Conservation (phyloP, 345 rosid genomes). For the Linum trigynum region DNA sequence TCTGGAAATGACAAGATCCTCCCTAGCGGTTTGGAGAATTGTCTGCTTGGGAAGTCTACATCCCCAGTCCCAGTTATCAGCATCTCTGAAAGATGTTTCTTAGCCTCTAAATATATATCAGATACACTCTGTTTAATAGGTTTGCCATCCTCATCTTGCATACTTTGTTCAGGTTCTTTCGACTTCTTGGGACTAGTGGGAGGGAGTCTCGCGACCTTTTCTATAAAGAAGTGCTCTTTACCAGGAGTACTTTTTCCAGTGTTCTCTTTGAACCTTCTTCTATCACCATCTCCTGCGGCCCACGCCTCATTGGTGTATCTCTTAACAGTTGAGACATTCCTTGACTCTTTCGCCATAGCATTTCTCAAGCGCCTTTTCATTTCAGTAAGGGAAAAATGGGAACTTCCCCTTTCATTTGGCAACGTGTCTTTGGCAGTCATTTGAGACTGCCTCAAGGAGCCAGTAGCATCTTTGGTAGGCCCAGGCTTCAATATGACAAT, state of each 20-base stretch:
- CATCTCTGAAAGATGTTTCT: slow-evolving; percentile 86
- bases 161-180: slow-evolving; percentile 26
- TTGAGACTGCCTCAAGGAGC: slow-evolving; percentile 21
- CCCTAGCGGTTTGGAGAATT: slow-evolving; percentile 21
- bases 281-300: slow-evolving; percentile 17
- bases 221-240: slow-evolving; percentile 85
- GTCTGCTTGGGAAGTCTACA: neutral
- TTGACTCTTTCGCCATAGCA: slow-evolving; percentile 72
- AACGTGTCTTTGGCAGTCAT: slow-evolving; percentile 27
- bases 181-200: slow-evolving; percentile 31
- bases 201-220: slow-evolving; percentile 56
- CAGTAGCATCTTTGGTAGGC: slow-evolving; percentile 24
- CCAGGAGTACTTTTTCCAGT: slow-evolving; percentile 43
- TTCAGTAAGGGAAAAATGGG: slow-evolving; percentile 58
- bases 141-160: slow-evolving; percentile 20
- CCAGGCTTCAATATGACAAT: slow-evolving; percentile 85
- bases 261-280: slow-evolving; percentile 34
- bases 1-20: slow-evolving; percentile 80
- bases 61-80: slow-evolving; percentile 19
- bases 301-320: slow-evolving; percentile 16
- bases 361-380: slow-evolving; percentile 74
- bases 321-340: slow-evolving; percentile 24
- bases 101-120: slow-evolving; percentile 79
- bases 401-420: slow-evolving; percentile 41
- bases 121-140: slow-evolving; percentile 43